Evolutionary conservation across 257 asterid genomes (phyloP).

Genomic region (Datura wrightii): DNA sequence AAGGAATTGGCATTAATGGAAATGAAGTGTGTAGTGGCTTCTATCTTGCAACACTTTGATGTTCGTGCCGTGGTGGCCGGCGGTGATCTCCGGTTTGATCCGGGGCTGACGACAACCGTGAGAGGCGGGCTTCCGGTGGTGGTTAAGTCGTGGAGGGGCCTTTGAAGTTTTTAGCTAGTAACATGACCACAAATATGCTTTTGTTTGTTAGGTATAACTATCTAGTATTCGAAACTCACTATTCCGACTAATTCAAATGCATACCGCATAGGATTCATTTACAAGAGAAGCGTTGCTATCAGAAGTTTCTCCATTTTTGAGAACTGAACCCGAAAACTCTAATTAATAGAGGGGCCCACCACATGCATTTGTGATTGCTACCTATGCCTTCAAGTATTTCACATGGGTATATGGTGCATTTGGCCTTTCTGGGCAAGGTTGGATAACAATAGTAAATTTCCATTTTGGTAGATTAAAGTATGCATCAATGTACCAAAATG

Average conservation of each 20-base stretch:
- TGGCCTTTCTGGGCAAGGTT: not conserved
- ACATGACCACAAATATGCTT: not conserved
- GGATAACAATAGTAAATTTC: not conserved
- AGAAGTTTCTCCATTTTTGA: too few relatives aligned
- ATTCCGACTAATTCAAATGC: too few relatives aligned
- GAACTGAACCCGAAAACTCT: too few relatives aligned
- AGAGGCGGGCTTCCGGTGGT: slow-evolving; percentile 53
- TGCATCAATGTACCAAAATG: too few relatives aligned
- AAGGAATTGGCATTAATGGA: slow-evolving; percentile 53
- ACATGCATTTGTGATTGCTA: too few relatives aligned
- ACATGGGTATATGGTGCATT: not conserved
- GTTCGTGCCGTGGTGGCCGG: slow-evolving; percentile 29
- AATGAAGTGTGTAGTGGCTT: slow-evolving; percentile 59
- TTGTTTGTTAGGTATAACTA: too few relatives aligned
- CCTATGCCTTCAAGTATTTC: not conserved
- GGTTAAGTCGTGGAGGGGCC: not conserved
- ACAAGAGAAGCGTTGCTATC: too few relatives aligned
- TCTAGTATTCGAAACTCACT: too few relatives aligned
- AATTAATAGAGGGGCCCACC: too few relatives aligned
- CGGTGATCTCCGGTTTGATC: slow-evolving; percentile 54
- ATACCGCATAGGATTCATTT: too few relatives aligned
- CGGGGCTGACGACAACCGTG: slow-evolving; percentile 75
- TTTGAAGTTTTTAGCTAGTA: not conserved
- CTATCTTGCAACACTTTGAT: slow-evolving; percentile 53
- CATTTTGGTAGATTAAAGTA: too few relatives aligned